phyloP scores from a whole-genome alignment of 1,284 basidiomycete genomes.

The Malassezia brasiliensis region DNA sequence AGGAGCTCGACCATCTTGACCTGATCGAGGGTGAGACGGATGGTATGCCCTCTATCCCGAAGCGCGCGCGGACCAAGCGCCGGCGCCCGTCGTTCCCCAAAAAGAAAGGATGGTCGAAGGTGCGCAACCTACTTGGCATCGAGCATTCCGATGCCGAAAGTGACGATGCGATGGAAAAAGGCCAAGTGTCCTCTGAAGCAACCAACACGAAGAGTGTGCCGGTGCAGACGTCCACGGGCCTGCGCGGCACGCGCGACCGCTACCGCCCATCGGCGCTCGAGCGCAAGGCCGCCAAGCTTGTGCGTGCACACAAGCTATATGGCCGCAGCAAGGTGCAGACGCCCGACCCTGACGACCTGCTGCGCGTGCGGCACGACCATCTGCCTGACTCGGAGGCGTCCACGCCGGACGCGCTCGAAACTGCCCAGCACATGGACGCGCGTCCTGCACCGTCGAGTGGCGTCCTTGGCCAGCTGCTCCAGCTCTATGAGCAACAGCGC shows the following conservation, averaged over 20 bases:
- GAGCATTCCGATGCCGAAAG: constrained; percentile 19
- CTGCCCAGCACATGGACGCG: constrained; percentile 35
- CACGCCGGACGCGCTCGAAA: constrained; percentile 40
- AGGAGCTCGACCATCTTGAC: constrained; percentile 41
- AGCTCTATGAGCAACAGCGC: constrained; percentile 34
- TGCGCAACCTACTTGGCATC: constrained; percentile 30
- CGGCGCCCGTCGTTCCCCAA: constrained; percentile 13
- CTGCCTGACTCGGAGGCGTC: constrained; percentile 31
- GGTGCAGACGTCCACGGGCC: constrained; percentile 41
- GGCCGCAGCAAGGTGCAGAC: neutral
- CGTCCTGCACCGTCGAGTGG: constrained; percentile 33
- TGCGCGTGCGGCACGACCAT: constrained; percentile 29
- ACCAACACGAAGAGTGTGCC: constrained; percentile 45
- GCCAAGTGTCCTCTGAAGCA: constrained; percentile 28
- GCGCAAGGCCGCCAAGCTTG: constrained; percentile 36
- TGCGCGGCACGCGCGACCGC: constrained; percentile 31
- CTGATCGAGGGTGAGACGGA: constrained; percentile 44
- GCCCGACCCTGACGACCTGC: constrained; percentile 21
- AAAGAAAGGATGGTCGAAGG: constrained; percentile 31
- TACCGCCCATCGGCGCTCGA: constrained; percentile 37
- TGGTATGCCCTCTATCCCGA: constrained; percentile 34
- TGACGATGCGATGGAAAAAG: constrained; percentile 23
- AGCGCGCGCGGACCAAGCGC: neutral
- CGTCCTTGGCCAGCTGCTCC: constrained; percentile 44
- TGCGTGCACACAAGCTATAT: constrained; percentile 34